A percentile compares a stretch with the other conserved stretches of the same genome.
Evolutionary conservation across 345 rosid genomes (phyloP).

Genomic region (Abelmoschus esculentus): DNA sequence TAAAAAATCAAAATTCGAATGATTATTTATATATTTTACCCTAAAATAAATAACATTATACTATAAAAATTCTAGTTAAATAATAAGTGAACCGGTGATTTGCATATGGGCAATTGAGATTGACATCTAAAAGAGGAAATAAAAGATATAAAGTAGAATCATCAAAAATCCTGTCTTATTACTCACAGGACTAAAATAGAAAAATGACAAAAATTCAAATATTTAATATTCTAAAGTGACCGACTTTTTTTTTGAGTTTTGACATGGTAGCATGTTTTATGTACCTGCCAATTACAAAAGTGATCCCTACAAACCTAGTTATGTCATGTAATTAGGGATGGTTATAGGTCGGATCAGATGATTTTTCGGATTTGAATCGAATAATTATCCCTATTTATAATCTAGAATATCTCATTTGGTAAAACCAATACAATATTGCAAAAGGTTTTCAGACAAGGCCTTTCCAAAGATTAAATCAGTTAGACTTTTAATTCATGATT

Average conservation of each 20-base stretch:
- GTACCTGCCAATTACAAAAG: not conserved
- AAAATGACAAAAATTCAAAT: not conserved
- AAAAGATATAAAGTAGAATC: not conserved
- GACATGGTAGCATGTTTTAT: constrained; percentile 3
- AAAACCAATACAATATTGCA: not conserved
- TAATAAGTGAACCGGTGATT: not conserved
- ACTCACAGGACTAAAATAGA: not conserved
- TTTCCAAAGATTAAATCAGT: not conserved
- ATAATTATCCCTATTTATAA: not conserved
- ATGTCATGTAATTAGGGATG: too few relatives aligned
- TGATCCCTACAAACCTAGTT: not conserved
- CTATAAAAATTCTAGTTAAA: too few relatives aligned
- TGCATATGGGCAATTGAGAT: not conserved
- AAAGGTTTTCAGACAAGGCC: not conserved
- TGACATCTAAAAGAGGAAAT: not conserved
- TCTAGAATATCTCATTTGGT: not conserved
- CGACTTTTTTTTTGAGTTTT: not conserved
- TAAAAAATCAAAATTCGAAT: too few relatives aligned
- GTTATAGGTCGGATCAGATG: too few relatives aligned
- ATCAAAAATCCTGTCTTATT: not conserved
- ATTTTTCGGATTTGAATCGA: too few relatives aligned
- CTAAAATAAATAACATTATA: too few relatives aligned
- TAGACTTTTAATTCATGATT: too few relatives aligned
- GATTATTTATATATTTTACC: too few relatives aligned
- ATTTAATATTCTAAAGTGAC: not conserved